Evolutionary conservation across 495 filamentous ascomycete genomes (phyloP).

Genomic region (Penicillium bialowiezense): DNA sequence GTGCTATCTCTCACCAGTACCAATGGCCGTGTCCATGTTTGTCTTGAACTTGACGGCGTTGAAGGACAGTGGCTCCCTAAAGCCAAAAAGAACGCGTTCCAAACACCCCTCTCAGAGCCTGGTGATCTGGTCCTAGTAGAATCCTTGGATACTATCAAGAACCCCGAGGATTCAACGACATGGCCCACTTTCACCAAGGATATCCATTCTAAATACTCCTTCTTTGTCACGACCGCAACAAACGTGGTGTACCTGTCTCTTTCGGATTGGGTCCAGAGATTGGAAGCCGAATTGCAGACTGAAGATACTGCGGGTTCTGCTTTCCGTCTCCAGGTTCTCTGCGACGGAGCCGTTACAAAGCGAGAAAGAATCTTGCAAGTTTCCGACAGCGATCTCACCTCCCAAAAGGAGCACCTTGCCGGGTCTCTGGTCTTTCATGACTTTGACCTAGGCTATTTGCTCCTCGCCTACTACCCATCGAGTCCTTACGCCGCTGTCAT

Average conservation of each 20-base stretch:
- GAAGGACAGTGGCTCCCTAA: conserved; percentile 84
- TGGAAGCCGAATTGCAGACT: conserved; percentile 71
- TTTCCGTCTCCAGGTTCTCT: conserved; percentile 71
- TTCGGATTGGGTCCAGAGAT: conserved; percentile 67
- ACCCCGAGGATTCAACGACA: conserved; percentile 40
- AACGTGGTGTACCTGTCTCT: conserved; percentile 72
- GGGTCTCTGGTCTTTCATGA: conserved; percentile 67
- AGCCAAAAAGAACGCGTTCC: conserved; percentile 42
- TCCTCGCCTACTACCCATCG: conserved; percentile 66
- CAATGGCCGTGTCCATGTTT: conserved; percentile 71
- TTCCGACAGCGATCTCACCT: conserved; percentile 34
- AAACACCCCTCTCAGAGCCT: conserved; percentile 36
- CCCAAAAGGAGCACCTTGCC: conserved; percentile 44
- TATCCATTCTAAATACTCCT: conserved; percentile 67
- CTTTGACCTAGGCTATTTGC: conserved; percentile 72
- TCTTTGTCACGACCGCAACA: conserved; percentile 71
- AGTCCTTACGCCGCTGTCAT: conserved; percentile 64
- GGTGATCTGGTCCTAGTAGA: conserved; percentile 48
- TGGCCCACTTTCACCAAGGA: conserved; percentile 78
- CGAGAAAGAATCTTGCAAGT: conserved; percentile 59
- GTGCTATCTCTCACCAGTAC: conserved; percentile 73
- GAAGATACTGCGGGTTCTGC: conserved; percentile 62
- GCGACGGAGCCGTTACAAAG: conserved; percentile 57
- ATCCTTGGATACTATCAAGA: conserved; percentile 62
- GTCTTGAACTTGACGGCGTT: conserved; percentile 74